Evolutionary conservation across 352 stramenopile species (phyloP).

Genomic region (Bremia lactucae): DNA sequence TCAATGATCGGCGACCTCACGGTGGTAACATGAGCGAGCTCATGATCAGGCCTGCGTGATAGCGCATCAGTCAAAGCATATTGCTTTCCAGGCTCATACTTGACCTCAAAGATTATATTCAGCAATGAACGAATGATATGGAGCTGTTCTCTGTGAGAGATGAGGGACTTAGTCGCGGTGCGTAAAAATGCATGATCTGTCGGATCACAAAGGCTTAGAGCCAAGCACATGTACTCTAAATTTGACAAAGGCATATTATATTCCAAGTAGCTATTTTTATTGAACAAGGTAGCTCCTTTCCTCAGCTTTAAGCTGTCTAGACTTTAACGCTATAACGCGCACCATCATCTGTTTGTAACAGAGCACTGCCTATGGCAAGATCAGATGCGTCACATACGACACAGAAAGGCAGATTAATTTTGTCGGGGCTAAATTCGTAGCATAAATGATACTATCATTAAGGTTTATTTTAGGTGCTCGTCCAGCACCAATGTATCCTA

Average conservation of each 20-base stretch:
- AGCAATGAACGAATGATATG: slow-evolving; percentile 21
- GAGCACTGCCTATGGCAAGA: slow-evolving; percentile 14
- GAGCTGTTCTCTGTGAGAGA: slow-evolving; percentile 14
- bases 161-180: slow-evolving; percentile 7
- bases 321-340: background rate
- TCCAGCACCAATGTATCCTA: no score
- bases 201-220: background rate
- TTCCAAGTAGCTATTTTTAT: slow-evolving; percentile 2
- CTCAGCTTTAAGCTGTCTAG: no score
- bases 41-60: slow-evolving; percentile 7
- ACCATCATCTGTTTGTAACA: slow-evolving; percentile 4
- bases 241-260: slow-evolving; percentile 22
- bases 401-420: no score
- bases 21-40: slow-evolving; percentile 6
- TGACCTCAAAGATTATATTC: slow-evolving; percentile 19
- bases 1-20: slow-evolving; percentile 1
- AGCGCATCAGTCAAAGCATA: no score
- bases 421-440: no score
- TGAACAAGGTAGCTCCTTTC: background rate
- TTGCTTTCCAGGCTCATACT: slow-evolving; percentile 24
- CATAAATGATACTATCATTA: no score
- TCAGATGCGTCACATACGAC: slow-evolving; percentile 12
- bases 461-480: no score
- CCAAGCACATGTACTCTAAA: slow-evolving; percentile 20
- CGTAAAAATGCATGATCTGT: slow-evolving; percentile 17